phyloP scores from a whole-genome alignment of 2,329 filamentous ascomycete genomes.

The Penicillium sp. region DNA sequence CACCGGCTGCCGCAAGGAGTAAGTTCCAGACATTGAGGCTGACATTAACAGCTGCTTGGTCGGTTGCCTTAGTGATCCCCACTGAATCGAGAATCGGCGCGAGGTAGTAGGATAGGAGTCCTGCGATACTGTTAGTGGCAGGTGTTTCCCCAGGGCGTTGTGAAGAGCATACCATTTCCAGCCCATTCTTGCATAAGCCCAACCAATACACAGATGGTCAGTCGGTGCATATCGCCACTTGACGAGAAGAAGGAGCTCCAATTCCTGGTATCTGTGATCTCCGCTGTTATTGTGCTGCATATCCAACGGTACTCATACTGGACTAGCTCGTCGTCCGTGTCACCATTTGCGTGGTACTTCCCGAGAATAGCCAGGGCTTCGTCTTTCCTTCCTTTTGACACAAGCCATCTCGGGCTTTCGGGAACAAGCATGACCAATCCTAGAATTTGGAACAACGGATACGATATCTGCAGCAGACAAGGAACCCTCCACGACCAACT shows the following conservation, averaged over 20 bases:
- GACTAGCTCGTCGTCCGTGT: constrained; percentile 26
- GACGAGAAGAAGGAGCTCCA: constrained; percentile 20
- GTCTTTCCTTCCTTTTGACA: constrained; percentile 56
- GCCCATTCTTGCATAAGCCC: constrained; percentile 23
- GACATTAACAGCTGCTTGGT: constrained; percentile 27
- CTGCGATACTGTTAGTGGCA: constrained; percentile 6
- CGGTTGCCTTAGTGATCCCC: constrained; percentile 24
- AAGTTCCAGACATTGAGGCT: constrained; percentile 25
- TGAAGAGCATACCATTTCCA: constrained; percentile 17
- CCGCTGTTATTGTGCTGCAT: constrained; percentile 15
- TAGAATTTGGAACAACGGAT: constrained; percentile 48
- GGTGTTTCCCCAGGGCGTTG: no score
- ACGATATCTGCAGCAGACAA: constrained; percentile 51
- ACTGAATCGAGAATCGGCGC: constrained; percentile 37
- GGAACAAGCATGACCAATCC: constrained; percentile 53
- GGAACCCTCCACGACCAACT: constrained; percentile 56
- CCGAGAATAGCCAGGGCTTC: constrained; percentile 56
- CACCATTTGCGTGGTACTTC: constrained; percentile 57
- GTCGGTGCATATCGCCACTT: constrained; percentile 15
- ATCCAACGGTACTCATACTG: constrained; percentile 22
- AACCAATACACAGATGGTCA: constrained; percentile 17
- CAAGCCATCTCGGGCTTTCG: constrained; percentile 63
- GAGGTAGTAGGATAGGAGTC: constrained; percentile 36
- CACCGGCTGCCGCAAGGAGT: constrained; percentile 18
- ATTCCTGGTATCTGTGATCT: constrained; percentile 8